A percentile compares a stretch with the other conserved stretches of the same genome.
Evolutionary conservation across 2,329 filamentous ascomycete species (phyloP).

Genomic region (Pestalotiopsis fici): DNA sequence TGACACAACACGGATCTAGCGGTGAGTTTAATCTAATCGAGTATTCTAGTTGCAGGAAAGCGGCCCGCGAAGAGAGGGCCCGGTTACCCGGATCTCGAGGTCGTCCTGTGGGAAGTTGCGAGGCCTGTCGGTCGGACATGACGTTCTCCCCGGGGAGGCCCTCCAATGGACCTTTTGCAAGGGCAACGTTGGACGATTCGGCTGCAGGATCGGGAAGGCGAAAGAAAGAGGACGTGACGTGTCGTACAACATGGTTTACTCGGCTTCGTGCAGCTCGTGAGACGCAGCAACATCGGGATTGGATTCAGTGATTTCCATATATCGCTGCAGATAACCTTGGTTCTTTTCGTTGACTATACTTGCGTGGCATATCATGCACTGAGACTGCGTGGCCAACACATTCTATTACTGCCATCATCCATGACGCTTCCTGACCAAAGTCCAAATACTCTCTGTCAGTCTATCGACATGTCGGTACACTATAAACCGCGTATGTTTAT

Average conservation of each 20-base stretch:
- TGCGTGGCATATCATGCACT: not conserved
- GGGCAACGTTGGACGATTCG: not conserved
- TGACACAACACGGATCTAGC: conserved; percentile 1
- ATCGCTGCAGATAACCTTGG: not conserved
- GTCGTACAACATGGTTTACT: not conserved
- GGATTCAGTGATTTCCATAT: not conserved
- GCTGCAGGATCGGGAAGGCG: not conserved
- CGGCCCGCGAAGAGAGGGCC: not conserved
- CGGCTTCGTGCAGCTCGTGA: not conserved
- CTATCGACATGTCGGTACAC: not conserved
- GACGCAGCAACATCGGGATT: not conserved
- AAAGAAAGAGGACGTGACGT: not conserved
- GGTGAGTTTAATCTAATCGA: not conserved
- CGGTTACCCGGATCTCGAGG: not conserved
- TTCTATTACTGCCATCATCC: not conserved
- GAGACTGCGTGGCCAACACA: not conserved
- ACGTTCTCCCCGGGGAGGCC: not conserved
- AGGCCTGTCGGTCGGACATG: not conserved
- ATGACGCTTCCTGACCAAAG: not conserved
- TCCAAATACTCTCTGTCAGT: not conserved
- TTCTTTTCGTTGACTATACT: not conserved
- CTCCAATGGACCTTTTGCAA: not conserved
- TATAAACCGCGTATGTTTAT: too few species aligned
- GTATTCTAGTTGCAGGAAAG: conserved; percentile 1
- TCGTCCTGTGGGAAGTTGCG: not conserved